Evolutionary conservation across 1,284 basidiomycete species (phyloP).

Genomic region (Neonothopanus nambi): DNA sequence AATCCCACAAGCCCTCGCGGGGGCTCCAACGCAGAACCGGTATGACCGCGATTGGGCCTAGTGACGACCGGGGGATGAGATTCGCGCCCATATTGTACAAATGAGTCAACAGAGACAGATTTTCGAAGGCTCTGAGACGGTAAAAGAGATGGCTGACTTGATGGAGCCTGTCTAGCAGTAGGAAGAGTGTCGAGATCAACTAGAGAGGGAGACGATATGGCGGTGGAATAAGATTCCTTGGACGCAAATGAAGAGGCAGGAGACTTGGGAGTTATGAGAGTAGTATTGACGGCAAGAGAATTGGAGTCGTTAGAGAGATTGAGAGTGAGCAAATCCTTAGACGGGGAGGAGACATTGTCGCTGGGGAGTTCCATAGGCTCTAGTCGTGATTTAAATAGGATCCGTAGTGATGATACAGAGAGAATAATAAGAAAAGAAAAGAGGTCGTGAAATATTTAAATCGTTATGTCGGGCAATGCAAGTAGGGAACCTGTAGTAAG

Average conservation of each 20-base stretch:
- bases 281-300: not conserved
- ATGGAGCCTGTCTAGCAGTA: not conserved
- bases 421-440: not conserved
- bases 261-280: not conserved
- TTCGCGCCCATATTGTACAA: conserved; percentile 50
- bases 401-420: not conserved
- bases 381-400: not conserved
- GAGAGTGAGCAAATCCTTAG: not conserved
- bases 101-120: conserved; percentile 75
- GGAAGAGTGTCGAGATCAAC: conserved; percentile 10
- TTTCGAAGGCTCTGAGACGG: conserved; percentile 54
- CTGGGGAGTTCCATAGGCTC: not conserved
- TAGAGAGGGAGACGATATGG: conserved; percentile 13
- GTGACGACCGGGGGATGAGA: conserved; percentile 30
- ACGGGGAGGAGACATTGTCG: conserved; percentile 1
- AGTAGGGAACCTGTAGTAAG: no score
- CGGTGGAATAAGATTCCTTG: conserved; percentile 15
- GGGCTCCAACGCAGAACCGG: conserved; percentile 30
- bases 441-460: no score
- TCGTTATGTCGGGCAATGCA: no score
- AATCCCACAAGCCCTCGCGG: conserved; percentile 28
- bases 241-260: conserved; percentile 11
- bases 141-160: conserved; percentile 10
- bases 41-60: conserved; percentile 36
- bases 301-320: not conserved